A percentile compares a stretch with the other conserved stretches of the same genome.
phyloP scores from a whole-genome alignment of 129 eudicot genomes.

The Escallonia herrerae region DNA sequence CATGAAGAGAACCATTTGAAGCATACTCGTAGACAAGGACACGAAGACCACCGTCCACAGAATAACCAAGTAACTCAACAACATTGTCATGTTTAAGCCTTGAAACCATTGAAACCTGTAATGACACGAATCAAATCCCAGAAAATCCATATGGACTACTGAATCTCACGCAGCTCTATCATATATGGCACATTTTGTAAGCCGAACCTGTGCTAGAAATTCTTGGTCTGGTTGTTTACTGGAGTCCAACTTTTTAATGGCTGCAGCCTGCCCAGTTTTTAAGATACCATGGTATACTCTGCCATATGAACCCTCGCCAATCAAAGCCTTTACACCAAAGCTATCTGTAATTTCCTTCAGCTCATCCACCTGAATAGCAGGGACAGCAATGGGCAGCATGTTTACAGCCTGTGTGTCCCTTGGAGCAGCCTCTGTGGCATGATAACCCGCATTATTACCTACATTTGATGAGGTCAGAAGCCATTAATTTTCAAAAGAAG shows the following conservation, averaged over 20 bases:
- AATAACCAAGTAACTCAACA: slow-evolving; percentile 76
- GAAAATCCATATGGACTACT: neutral
- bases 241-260: slow-evolving; percentile 83
- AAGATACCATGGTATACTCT: slow-evolving; percentile 85
- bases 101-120: slow-evolving; percentile 92
- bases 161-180: neutral
- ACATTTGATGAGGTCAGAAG: slow-evolving; percentile 1
- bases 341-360: slow-evolving; percentile 89
- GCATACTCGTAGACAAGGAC: slow-evolving; percentile 84
- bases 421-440: slow-evolving; percentile 53
- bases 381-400: slow-evolving; percentile 72
- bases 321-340: slow-evolving; percentile 74
- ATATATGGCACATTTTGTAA: neutral
- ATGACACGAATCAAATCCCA: neutral
- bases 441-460: slow-evolving; percentile 72
- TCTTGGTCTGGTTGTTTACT: slow-evolving; percentile 95
- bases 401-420: slow-evolving; percentile 51
- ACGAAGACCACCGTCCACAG: slow-evolving; percentile 77
- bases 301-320: slow-evolving; percentile 96
- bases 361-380: slow-evolving; percentile 76
- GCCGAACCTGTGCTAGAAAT: slow-evolving; percentile 75
- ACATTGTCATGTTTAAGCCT: slow-evolving; percentile 79
- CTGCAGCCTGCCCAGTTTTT: slow-evolving; percentile 77
- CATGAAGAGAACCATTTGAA: slow-evolving; percentile 92
- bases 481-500: neutral